These are phyloP conservation scores for Dimargaris xerosporica DNA, from an alignment of 192 early-diverging fungal species.

Conservation along the genomic window DNA sequence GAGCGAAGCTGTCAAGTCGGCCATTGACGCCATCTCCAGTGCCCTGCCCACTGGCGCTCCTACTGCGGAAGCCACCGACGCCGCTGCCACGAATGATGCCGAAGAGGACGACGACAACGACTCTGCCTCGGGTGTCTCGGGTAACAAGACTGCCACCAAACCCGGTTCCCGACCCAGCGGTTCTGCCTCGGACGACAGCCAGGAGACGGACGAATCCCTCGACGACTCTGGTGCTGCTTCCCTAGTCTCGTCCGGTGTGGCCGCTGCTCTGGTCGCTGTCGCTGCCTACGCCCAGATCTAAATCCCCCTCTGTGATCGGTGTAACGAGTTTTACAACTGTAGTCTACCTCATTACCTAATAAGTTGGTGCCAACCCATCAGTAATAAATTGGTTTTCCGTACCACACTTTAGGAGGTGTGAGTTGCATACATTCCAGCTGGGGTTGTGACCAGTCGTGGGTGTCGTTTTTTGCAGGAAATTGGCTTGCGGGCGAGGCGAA, in stretches of 20 bases:
- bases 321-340: too few relatives aligned
- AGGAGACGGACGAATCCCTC: neutral
- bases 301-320: neutral
- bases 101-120: neutral
- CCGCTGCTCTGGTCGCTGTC: neutral
- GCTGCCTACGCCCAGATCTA: conserved; percentile 5
- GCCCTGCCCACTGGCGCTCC: neutral
- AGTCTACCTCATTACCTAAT: too few relatives aligned
- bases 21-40: neutral
- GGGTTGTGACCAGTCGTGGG: too few relatives aligned
- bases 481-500: too few relatives aligned
- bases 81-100: neutral
- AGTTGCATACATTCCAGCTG: too few relatives aligned
- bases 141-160: neutral
- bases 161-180: neutral
- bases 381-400: too few relatives aligned
- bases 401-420: too few relatives aligned
- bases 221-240: neutral
- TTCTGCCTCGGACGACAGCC: neutral
- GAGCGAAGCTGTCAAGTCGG: neutral
- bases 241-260: neutral
- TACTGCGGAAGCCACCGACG: neutral
- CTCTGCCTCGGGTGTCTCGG: neutral
- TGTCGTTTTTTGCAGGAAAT: too few relatives aligned
- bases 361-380: too few relatives aligned